Conservation (phyloP, 169 alveolate genomes). For the Blepharisma undulans region DNA sequence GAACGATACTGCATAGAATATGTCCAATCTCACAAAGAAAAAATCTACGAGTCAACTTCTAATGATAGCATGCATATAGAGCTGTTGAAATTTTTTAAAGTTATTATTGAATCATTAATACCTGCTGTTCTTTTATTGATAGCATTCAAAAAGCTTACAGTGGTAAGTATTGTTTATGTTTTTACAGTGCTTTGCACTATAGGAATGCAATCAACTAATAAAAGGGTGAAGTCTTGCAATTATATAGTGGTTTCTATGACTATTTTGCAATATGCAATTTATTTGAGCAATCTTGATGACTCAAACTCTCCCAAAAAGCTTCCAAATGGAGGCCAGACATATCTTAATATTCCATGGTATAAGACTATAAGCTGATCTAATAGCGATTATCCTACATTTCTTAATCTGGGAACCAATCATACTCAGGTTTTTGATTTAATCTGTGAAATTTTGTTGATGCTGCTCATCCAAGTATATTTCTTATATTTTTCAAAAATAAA, state of each 20-base stretch:
- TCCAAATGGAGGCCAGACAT: too few species aligned
- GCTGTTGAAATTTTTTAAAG: not conserved
- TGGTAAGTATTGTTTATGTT: conserved; percentile 28
- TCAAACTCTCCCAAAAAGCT: not conserved
- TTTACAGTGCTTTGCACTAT: not conserved
- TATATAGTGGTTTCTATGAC: not conserved
- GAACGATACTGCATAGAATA: not conserved
- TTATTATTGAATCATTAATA: not conserved
- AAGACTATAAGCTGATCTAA: not conserved
- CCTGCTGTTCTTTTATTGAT: not conserved
- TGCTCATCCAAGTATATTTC: not conserved
- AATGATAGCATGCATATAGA: not conserved
- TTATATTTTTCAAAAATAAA: not conserved
- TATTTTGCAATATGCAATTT: not conserved
- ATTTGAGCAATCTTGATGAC: not conserved
- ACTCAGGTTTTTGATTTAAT: not conserved
- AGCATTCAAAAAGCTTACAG: conserved; percentile 18
- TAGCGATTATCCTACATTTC: not conserved
- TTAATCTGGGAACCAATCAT: not conserved
- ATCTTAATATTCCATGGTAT: conserved; percentile 11
- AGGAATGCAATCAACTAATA: not conserved
- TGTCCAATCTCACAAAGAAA: not conserved
- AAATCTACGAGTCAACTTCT: not conserved
- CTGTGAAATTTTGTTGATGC: not conserved
- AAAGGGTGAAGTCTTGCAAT: not conserved